Evolutionary conservation across 1,139 yeast species (phyloP).

Genomic region (Saccharomyces uvarum): DNA sequence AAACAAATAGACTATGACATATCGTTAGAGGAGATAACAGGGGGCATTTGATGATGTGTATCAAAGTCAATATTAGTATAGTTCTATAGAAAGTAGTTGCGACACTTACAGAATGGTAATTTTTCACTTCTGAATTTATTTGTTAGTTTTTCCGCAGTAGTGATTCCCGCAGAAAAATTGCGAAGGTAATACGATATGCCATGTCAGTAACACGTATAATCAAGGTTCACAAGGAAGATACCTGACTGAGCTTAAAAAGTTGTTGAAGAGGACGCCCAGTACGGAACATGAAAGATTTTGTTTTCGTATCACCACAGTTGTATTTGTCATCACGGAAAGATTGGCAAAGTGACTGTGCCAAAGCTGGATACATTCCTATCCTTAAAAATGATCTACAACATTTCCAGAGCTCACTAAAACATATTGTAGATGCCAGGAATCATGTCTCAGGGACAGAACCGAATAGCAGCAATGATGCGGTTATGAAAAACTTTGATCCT

Average conservation of each 20-base stretch:
- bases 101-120: background rate
- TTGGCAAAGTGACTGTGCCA: conserved; percentile 22
- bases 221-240: background rate
- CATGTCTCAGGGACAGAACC: background rate
- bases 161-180: background rate
- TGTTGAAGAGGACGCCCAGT: background rate
- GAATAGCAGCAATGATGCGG: background rate
- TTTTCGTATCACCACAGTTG: conserved; percentile 25
- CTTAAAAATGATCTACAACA: conserved; percentile 20
- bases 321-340: conserved; percentile 14
- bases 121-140: background rate
- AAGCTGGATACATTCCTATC: conserved; percentile 26
- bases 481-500: background rate
- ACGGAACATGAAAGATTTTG: conserved; percentile 9
- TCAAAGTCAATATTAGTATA: background rate
- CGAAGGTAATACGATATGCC: background rate
- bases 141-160: background rate
- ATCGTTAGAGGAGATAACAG: conserved; percentile 28
- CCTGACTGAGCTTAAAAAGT: background rate
- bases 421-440: background rate
- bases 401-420: conserved; percentile 16
- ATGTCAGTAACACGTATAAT: background rate
- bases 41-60: background rate
- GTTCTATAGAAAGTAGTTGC: background rate
- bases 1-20: conserved; percentile 27